Evolutionary conservation across 1,284 basidiomycete genomes (phyloP).

Genomic region (Cryptococcus maquisensis): DNA sequence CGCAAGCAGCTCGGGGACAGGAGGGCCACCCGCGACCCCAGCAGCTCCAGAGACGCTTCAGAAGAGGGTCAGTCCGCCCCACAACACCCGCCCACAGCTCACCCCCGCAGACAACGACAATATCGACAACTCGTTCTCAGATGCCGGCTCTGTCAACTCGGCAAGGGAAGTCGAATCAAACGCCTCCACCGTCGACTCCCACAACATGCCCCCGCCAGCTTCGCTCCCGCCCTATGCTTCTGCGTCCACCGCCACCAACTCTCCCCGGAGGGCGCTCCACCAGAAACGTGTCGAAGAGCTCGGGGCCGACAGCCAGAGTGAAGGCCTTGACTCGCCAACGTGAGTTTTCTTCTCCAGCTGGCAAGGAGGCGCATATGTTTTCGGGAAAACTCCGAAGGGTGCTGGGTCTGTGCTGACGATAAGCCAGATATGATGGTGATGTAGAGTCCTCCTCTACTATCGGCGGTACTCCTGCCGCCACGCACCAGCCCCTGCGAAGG

Average conservation of each 20-base stretch:
- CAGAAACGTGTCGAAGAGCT: conserved; percentile 21
- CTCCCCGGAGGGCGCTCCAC: conserved; percentile 11
- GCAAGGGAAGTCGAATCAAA: conserved; percentile 21
- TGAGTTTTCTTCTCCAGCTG: conserved; percentile 22
- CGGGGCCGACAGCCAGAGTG: conserved; percentile 34
- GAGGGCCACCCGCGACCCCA: conserved; percentile 21
- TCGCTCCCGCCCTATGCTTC: not conserved
- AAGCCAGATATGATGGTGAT: conserved; percentile 76
- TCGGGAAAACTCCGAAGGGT: not conserved
- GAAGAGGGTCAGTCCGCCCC: conserved; percentile 37
- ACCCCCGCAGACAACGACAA: conserved; percentile 30
- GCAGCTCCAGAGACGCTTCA: conserved; percentile 45
- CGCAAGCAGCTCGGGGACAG: conserved; percentile 27
- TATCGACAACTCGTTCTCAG: conserved; percentile 37
- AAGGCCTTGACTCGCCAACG: conserved; percentile 47
- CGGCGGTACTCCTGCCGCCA: conserved; percentile 41
- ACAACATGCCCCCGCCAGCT: conserved; percentile 4
- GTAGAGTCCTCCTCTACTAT: conserved; percentile 61
- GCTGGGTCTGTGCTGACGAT: not conserved
- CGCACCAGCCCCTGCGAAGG: conserved; percentile 53
- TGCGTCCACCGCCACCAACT: not conserved
- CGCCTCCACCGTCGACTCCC: conserved; percentile 15
- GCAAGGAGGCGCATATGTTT: not conserved
- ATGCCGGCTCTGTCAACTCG: conserved; percentile 43
- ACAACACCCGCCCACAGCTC: not conserved